phyloP scores from a whole-genome alignment of 176 grass and related monocot species.

The Avena eriantha region DNA sequence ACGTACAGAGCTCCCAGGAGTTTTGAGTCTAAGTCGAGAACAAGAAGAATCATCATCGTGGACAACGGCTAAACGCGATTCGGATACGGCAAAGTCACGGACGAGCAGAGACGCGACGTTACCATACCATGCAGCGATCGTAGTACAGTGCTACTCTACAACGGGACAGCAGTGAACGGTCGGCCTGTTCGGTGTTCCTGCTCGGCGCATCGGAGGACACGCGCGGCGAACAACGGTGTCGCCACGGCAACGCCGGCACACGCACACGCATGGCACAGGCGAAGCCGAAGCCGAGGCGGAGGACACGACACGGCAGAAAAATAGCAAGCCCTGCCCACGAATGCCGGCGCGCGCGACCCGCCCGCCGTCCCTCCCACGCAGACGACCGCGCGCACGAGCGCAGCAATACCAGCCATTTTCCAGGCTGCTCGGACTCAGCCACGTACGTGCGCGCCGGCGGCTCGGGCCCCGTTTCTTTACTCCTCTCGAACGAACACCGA shows the following conservation, averaged over 20 bases:
- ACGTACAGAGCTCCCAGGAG: not conserved
- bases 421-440: slow-evolving; percentile 31
- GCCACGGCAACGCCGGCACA: slow-evolving; percentile 40
- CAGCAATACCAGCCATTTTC: not conserved
- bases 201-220: slow-evolving; percentile 45
- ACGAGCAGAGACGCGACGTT: slow-evolving; percentile 24
- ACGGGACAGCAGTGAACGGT: slow-evolving; percentile 29
- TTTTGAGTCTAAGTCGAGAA: too few species aligned
- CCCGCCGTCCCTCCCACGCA: slow-evolving; percentile 50
- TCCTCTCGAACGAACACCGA: not conserved
- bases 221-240: slow-evolving; percentile 45
- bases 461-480: slow-evolving; percentile 35
- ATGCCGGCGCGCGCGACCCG: slow-evolving; percentile 31
- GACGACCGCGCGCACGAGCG: slow-evolving; percentile 33
- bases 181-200: not conserved
- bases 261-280: not conserved
- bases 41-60: too few species aligned
- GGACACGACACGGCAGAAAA: not conserved
- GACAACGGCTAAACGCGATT: not conserved
- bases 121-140: not conserved
- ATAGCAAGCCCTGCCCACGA: slow-evolving; percentile 24
- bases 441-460: not conserved
- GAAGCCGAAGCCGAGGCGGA: not conserved
- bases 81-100: slow-evolving; percentile 22
- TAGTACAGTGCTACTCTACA: not conserved